Base-by-base conservation (phyloP, 2,329 filamentous ascomycete species). In the Polytolypa hystricis region DNA sequence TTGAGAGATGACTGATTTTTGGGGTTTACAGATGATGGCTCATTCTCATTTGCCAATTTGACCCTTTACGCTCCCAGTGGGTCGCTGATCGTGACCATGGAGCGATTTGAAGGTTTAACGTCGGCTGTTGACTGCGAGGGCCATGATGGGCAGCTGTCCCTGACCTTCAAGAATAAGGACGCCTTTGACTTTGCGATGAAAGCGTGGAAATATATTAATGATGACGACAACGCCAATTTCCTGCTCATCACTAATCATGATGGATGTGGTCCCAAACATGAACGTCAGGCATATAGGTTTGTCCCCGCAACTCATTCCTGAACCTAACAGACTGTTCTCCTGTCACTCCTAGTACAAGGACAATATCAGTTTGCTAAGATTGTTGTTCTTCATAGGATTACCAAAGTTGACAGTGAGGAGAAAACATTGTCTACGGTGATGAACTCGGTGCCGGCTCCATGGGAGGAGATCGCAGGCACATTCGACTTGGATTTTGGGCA, bases 1-100 rank as follows among this genome's bases (percentile, higher is more conserved):
- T n/a, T n/a, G n/a, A n/a, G n/a, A n/a, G n/a, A n/a, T n/a, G n/a
- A n/a, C n/a, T n/a, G n/a, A n/a, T n/a, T n/a, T n/a, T n/a, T n/a
- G n/a, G n/a, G n/a, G n/a, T n/a, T n/a, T n/a, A n/a, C n/a, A n/a
- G n/a, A n/a, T n/a, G n/a, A n/a, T n/a, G n/a, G n/a, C n/a, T n/a
- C n/a, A n/a, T n/a, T 56, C 0, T 41, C 54, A 8, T 39, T 58
- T 16, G 54, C 55, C 31, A 53, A 57, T 32, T 55, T 58, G 52
- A 56, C 52, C 1, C 41, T 58, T 2, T 45, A 52, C 34, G 53
- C 54, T 5, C 49, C 48, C 2, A 33, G 48, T 26, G 46, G 48
- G 7, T 40, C 53, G 5, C 50, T 46, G 4, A 47, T 58, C 20
- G 45, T 57, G 11, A 25, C 52, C 43, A 54, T 58, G 51, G 55